Conservation (phyloP, 306 rosid genomes). For the Inga oerstediana region DNA sequence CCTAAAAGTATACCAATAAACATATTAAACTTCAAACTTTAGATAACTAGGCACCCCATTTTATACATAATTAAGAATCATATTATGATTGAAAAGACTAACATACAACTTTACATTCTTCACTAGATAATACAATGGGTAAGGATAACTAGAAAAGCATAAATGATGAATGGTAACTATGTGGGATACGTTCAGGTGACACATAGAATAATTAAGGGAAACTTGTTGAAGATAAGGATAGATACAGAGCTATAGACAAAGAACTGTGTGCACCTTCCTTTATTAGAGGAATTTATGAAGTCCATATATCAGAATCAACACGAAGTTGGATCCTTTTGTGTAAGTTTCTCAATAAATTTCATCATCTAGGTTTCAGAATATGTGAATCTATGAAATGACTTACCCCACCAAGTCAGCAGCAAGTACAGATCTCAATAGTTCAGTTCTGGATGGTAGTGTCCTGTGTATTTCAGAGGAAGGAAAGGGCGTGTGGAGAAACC, state of each 20-base stretch:
- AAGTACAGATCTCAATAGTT: slow-evolving; percentile 88
- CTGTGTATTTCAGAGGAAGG: slow-evolving; percentile 99
- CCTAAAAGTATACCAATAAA: slow-evolving; percentile 47
- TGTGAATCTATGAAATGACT: slow-evolving; percentile 38
- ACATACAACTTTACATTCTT: slow-evolving; percentile 1
- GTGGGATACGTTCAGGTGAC: neutral
- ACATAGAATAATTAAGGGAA: neutral
- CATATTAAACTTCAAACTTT: slow-evolving; percentile 13
- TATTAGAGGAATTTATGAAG: slow-evolving; percentile 1
- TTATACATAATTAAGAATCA: neutral
- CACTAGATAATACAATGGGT: slow-evolving; percentile 3
- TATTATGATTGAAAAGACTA: neutral
- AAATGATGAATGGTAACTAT: neutral
- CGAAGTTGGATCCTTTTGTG: slow-evolving; percentile 13
- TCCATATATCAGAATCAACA: neutral
- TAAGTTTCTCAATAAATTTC: slow-evolving; percentile 2
- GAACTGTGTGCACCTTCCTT: slow-evolving; percentile 10
- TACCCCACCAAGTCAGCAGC: slow-evolving; percentile 98
- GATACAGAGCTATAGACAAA: slow-evolving; percentile 1
- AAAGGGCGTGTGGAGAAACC: slow-evolving; percentile 99
- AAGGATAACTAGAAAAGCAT: neutral
- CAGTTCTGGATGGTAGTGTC: slow-evolving; percentile 86
- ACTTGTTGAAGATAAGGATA: slow-evolving; percentile 20
- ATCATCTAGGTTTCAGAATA: slow-evolving; percentile 2
- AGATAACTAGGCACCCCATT: neutral